Base-by-base conservation (phyloP, 345 rosid species). In the Lumnitzera littorea region DNA sequence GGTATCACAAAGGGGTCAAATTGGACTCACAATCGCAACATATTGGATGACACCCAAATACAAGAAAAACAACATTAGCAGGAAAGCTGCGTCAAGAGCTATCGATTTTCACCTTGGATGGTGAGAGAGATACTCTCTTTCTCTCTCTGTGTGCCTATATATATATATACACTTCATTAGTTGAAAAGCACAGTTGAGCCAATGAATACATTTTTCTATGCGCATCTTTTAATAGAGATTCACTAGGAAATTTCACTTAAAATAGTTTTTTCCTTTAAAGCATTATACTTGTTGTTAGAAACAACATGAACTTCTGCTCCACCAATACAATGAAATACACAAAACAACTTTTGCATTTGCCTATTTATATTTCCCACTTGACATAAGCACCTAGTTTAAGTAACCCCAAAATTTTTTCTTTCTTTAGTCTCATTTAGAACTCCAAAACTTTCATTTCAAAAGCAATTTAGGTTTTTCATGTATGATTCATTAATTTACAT, bases 21-120 rank as follows among this genome's bases (percentile, higher is more conserved):
- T 69, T 15, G 83, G 75, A 15, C 56, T 72, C 43, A 41, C 73
- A 51, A 20, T 69, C 36, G 48, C 55, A 27, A 11, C 57, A 16
- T 1, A 1, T 7, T 72, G 80, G 83, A 56, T 66, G 41, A 54
- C 54, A 41, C 80, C 83, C 2, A 59, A 67, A 16, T 71, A 49
- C 46, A 12, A 47, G 7, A 36, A 9, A 36, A 56, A 65, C 15
- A n/a, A 5, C 13, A 10, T 27, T 2, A 56, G 69, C 53, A 24
- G 16, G 10, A 24, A 63, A 2, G 78, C 83, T 4, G 60, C 75
- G 17, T 2, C 56, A 7, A 62, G 77, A 48, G 70, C 66, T 3
- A 25, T 75, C 12, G 77, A 72, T 57, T 73, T 77, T 46, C 43
- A 24, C 17, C 48, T 61, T 36, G 82, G 82, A 29, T 70, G 78